Base-by-base conservation (phyloP, 1,284 basidiomycete species). In the Lentinula novae-zelandiae region DNA sequence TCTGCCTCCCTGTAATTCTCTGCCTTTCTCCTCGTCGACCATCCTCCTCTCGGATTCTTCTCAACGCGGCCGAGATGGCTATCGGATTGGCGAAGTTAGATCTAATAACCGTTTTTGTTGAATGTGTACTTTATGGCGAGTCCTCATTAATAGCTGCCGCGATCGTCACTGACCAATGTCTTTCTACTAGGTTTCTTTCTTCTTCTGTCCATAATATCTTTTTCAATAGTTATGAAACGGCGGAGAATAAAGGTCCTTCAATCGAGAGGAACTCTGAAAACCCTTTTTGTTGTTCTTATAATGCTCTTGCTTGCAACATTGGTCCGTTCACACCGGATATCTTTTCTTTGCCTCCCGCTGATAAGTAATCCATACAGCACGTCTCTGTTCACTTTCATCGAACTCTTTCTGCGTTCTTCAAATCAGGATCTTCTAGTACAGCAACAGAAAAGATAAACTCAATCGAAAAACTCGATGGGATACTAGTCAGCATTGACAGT, bases 291-390 rank as follows among this genome's bases (percentile, higher is more conserved):
- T 36, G 40, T 50, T 2, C 31, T 57, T 15, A 17, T 57, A 0
- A 57, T 57, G 56, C 38, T 50, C 17, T 20, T 57, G 36, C 48
- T 57, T 6, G 56, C 44, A 10, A 57, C 56, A 9, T n/a, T 57
- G 46, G 56, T 57, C 27, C 15, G 56, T 57, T 8, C 42, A 27
- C 39, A n/a, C 31, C 34, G 22, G 22, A 17, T 15, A 15, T 54
- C 34, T 22, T 22, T 27, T 17, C 44, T 22, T 48, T 31, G 9
- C 42, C 33, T 27, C 5, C n/a, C 12, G 34, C 42, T 38, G 44
- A 57, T n/a, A 4, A 8, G 2, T 49, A 31, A 36, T 17, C 34
- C 17, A 36, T 38, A 13, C 34, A 54, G 56, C 44, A 50, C 10
- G 6, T 57, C 22, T 48, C 33, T 39, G 34, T 57, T 5, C 44